Evolutionary conservation across 768 basidiomycete genomes (phyloP).

Genomic region (Naganishia onofrii): DNA sequence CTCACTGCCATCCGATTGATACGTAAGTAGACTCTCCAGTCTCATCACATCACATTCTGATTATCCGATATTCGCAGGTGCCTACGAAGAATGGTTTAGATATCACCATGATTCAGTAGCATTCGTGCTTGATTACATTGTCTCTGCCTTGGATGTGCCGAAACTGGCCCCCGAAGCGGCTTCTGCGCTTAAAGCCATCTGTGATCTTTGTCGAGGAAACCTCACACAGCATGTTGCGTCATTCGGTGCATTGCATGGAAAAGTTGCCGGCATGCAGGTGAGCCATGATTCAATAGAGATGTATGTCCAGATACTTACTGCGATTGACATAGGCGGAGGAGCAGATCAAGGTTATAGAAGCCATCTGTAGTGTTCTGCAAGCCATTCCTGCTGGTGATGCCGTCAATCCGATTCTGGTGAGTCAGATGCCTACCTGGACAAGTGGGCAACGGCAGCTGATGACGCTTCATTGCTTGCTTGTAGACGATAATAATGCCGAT

Average conservation of each 20-base stretch:
- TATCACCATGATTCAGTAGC: slow-evolving; percentile 61
- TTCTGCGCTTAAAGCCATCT: slow-evolving; percentile 76
- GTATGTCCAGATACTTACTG: background rate
- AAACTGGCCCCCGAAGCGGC: slow-evolving; percentile 62
- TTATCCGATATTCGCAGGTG: slow-evolving; percentile 33
- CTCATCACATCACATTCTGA: background rate
- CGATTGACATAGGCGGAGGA: slow-evolving; percentile 55
- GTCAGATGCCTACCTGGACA: slow-evolving; percentile 28
- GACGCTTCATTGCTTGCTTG: background rate
- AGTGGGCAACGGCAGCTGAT: too few relatives aligned
- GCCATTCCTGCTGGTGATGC: slow-evolving; percentile 76
- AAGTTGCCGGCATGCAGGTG: slow-evolving; percentile 71
- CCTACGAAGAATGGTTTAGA: slow-evolving; percentile 54
- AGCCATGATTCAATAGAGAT: slow-evolving; percentile 39
- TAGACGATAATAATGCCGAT: slow-evolving; percentile 76
- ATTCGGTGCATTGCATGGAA: slow-evolving; percentile 78
- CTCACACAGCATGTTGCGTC: slow-evolving; percentile 78
- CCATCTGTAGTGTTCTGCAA: slow-evolving; percentile 88
- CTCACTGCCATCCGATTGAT: slow-evolving; percentile 71
- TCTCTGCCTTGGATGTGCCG: slow-evolving; percentile 58
- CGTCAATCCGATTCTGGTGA: slow-evolving; percentile 71
- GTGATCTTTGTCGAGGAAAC: slow-evolving; percentile 82
- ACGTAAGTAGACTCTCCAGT: slow-evolving; percentile 58
- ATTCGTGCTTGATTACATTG: slow-evolving; percentile 63
- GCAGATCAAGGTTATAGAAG: slow-evolving; percentile 84